A percentile compares a stretch with the other conserved stretches of the same genome.
phyloP scores from a whole-genome alignment of 257 asterid species.

The Solanum ossicruentum region DNA sequence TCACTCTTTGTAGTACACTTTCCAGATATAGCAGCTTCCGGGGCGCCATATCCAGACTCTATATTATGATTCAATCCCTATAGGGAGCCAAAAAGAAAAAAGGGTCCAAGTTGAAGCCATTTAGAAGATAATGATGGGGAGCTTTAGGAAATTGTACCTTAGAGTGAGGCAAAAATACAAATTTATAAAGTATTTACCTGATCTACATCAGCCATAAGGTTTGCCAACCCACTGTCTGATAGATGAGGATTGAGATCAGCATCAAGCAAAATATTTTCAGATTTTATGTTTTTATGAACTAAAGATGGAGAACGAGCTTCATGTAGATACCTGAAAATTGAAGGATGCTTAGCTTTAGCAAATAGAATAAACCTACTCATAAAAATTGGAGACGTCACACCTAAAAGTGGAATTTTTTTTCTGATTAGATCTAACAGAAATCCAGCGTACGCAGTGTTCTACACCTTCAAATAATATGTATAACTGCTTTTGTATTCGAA shows the following conservation, averaged over 20 bases:
- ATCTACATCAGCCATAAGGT: conserved; percentile 61
- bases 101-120: not conserved
- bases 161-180: not conserved
- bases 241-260: conserved; percentile 82
- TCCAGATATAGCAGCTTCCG: conserved; percentile 83
- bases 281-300: conserved; percentile 77
- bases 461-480: not conserved
- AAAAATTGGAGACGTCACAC: not conserved
- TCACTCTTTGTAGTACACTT: conserved; percentile 78
- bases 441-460: not conserved
- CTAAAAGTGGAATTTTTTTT: not conserved
- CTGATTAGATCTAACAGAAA: not conserved
- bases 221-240: conserved; percentile 80
- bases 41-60: conserved; percentile 72
- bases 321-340: conserved; percentile 65
- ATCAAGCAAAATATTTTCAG: conserved; percentile 81
- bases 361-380: not conserved
- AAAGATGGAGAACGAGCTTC: conserved; percentile 88
- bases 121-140: not conserved
- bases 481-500: not conserved
- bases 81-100: not conserved
- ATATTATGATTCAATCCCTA: conserved; percentile 33
- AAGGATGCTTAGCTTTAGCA: conserved; percentile 4
- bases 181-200: conserved; percentile 32
- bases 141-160: not conserved